Base-by-base conservation (phyloP, 2,329 filamentous ascomycete genomes). In the Diaporthe capsici region DNA sequence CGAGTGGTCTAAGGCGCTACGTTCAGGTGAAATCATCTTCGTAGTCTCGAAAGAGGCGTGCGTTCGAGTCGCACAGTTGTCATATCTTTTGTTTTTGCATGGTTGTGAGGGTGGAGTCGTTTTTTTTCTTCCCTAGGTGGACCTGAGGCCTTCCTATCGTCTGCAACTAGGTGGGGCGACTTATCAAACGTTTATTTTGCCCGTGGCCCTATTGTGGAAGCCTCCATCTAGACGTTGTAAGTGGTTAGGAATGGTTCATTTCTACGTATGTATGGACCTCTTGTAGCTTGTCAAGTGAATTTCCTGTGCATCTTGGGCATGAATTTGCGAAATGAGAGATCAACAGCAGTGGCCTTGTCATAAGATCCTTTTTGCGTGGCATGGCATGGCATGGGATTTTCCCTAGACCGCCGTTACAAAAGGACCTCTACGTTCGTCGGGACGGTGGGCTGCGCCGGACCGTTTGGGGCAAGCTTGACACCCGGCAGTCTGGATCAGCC, bases 401-500 rank as follows among this genome's bases (percentile, higher is more conserved):
- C 60, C 15, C 3, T 10, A 63, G 60, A 44, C 39, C 25, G n/a
- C 60, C 25, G 60, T 31, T n/a, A 63, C 60, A 44, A 61, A 61
- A 61, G 58, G 58, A 61, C 37, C 58, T 61, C 58, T 61, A 3
- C 12, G 8, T 28, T 42, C 37, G 58, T 37, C 58, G 57, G 55
- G 55, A 34, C 34, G 31, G 31, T 58, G 31, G 17, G 31, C 20
- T 44, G 31, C 34, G 39, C 80, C 31, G 71, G 71, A 28, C 44
- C 44, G 31, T 63, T 15, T 44, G 5, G 22, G 53, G 34, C 42
- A 53, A 53, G 57, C 47, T 71, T 37, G 31, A 10, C 47, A 53
- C 71, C 71, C 71, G 71, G 60, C 71, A 73, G 44, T 73, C 47
- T 73, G 71, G 71, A 55, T 34, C 71, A 44, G 25, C 37, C 37